A percentile compares a stretch with the other conserved stretches of the same genome.
phyloP scores from a whole-genome alignment of 495 filamentous ascomycete genomes.

The Astrothelium subdiscretum region DNA sequence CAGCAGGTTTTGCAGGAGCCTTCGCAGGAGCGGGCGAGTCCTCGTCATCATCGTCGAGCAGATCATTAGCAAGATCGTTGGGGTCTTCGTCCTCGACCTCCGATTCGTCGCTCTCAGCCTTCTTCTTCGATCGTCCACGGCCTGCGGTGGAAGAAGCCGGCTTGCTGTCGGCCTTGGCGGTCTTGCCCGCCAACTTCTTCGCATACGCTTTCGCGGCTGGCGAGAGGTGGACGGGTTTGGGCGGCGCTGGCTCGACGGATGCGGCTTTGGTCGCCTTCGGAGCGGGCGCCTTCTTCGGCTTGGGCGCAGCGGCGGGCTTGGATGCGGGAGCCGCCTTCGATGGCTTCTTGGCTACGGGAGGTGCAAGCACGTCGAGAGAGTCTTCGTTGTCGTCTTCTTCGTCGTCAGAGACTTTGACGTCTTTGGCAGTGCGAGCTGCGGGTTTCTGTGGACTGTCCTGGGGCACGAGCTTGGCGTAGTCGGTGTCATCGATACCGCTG shows the following conservation, averaged over 20 bases:
- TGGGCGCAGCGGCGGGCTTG: slow-evolving; percentile 30
- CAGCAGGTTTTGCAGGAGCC: slow-evolving; percentile 35
- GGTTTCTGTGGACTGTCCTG: slow-evolving; percentile 46
- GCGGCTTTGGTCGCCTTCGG: slow-evolving; percentile 25
- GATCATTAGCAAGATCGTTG: slow-evolving; percentile 45
- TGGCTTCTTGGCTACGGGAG: slow-evolving; percentile 3
- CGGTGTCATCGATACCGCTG: slow-evolving; percentile 64
- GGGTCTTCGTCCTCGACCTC: slow-evolving; percentile 25
- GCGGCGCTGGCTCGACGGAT: slow-evolving; percentile 22
- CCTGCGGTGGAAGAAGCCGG: slow-evolving; percentile 17
- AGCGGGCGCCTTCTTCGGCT: slow-evolving; percentile 28
- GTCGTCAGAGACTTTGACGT: slow-evolving; percentile 53
- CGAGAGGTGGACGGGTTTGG: slow-evolving; percentile 45
- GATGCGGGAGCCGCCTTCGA: slow-evolving; percentile 25
- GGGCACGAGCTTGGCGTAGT: slow-evolving; percentile 72
- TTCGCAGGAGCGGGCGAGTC: slow-evolving; percentile 26
- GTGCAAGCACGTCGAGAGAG: slow-evolving; percentile 20
- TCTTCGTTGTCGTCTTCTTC: slow-evolving; percentile 36
- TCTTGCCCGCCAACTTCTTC: slow-evolving; percentile 42
- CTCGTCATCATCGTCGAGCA: slow-evolving; percentile 39
- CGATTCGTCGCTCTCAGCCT: slow-evolving; percentile 8
- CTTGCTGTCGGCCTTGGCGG: neutral
- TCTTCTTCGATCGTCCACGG: slow-evolving; percentile 25
- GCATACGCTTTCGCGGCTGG: slow-evolving; percentile 78
- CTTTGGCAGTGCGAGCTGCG: slow-evolving; percentile 41